Percentiles rank a stretch among this genome's conserved stretches.
Conservation (phyloP, 1,284 basidiomycete genomes). For the Irpex rosettiformis region DNA sequence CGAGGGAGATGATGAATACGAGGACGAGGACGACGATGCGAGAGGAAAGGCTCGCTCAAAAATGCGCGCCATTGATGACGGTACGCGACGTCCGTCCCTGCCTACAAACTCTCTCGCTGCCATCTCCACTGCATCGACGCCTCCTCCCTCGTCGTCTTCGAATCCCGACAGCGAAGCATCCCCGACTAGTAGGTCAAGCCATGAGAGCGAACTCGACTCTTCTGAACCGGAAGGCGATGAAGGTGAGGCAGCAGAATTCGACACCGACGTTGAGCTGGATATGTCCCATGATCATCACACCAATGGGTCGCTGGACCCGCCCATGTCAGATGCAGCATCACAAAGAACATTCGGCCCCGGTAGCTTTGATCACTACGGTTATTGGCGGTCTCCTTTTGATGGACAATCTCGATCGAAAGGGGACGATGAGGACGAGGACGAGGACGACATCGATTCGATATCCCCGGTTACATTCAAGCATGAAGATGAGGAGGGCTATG, state of each 20-base stretch:
- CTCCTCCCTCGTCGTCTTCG: constrained; percentile 2
- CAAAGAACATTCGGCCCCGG: constrained; percentile 42
- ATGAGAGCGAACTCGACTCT: constrained; percentile 13
- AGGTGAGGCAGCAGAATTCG: constrained; percentile 29
- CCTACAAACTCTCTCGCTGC: constrained; percentile 31
- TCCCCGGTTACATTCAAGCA: constrained; percentile 25
- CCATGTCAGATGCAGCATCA: constrained; percentile 42
- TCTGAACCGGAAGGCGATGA: constrained; percentile 19
- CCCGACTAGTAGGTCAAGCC: constrained; percentile 4
- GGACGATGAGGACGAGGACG: constrained; percentile 36
- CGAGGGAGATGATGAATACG: constrained; percentile 26
- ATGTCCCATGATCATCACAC: constrained; percentile 16
- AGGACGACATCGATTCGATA: constrained; percentile 24
- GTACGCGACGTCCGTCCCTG: constrained; percentile 40
- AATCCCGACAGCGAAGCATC: constrained; percentile 4
- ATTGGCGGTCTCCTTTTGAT: constrained; percentile 4
- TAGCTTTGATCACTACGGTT: constrained; percentile 20
- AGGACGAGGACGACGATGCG: constrained; percentile 33
- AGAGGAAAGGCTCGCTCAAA: constrained; percentile 34
- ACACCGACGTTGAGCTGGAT: constrained; percentile 37
- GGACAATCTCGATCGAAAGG: constrained; percentile 8
- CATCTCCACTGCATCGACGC: constrained; percentile 8
- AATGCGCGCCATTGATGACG: constrained; percentile 46
- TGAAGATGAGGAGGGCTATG: constrained; percentile 16
- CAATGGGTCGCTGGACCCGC: constrained; percentile 13